phyloP scores from a whole-genome alignment of 139 green algal genomes.

The Coelastrella sp. region DNA sequence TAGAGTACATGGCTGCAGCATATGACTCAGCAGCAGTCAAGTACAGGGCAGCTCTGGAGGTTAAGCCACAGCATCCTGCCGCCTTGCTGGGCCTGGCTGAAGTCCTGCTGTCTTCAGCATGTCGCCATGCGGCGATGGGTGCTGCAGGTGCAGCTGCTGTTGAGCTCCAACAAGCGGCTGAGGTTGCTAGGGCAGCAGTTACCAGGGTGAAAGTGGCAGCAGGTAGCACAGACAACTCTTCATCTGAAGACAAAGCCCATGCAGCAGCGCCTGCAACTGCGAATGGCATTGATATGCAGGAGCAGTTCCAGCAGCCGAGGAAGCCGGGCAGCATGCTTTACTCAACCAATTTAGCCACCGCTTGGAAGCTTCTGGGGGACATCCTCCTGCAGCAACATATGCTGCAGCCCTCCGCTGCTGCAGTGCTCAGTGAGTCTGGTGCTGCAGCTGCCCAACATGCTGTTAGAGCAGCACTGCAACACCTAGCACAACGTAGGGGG shows the following conservation, averaged over 20 bases:
- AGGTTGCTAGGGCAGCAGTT: constrained; percentile 1
- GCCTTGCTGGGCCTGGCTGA: constrained; percentile 66
- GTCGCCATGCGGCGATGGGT: constrained; percentile 59
- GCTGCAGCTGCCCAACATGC: not conserved
- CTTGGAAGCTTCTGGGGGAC: constrained; percentile 85
- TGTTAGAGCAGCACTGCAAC: constrained; percentile 5
- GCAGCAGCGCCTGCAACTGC: too few species aligned
- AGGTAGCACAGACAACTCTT: not conserved
- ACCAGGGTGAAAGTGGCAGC: constrained; percentile 46
- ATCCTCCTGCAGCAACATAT: constrained; percentile 65
- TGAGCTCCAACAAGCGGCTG: constrained; percentile 64
- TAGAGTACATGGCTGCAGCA: constrained; percentile 69
- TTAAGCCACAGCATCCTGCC: constrained; percentile 51
- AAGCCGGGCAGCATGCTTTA: too few species aligned
- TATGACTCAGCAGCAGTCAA: constrained; percentile 44
- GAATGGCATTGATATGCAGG: too few species aligned
- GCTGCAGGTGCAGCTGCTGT: constrained; percentile 62
- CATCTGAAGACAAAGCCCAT: too few species aligned
- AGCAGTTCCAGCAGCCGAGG: too few species aligned
- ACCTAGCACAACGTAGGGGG: constrained; percentile 42
- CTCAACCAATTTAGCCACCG: constrained; percentile 48
- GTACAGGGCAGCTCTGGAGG: constrained; percentile 33
- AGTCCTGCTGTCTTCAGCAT: constrained; percentile 61
- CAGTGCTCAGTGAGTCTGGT: not conserved
- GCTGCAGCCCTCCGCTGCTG: constrained; percentile 37